phyloP scores from a whole-genome alignment of 768 basidiomycete species.

The Pholiota microspora region DNA sequence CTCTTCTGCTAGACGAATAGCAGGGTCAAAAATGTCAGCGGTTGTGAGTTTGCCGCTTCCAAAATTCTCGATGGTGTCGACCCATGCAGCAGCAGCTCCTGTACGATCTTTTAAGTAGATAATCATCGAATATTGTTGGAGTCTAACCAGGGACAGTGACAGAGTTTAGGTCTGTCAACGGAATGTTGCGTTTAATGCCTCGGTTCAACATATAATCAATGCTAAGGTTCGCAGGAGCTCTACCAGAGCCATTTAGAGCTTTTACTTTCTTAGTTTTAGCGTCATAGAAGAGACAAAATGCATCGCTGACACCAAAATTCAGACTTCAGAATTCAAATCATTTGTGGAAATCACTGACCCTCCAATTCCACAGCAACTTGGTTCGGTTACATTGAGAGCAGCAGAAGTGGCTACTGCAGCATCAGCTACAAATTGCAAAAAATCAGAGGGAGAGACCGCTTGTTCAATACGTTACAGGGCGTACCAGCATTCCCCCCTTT shows the following conservation, averaged over 20 bases:
- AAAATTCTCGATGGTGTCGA: conserved; percentile 81
- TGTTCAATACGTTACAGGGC: background rate
- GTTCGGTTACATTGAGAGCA: conserved; percentile 90
- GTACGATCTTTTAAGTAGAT: background rate
- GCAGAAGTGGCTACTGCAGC: conserved; percentile 93
- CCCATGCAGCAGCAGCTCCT: conserved; percentile 95
- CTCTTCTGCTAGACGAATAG: conserved; percentile 88
- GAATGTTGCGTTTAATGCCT: conserved; percentile 75
- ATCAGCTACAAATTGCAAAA: conserved; percentile 54
- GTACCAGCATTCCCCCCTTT: conserved; percentile 95
- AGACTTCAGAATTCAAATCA: conserved; percentile 9
- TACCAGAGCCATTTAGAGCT: conserved; percentile 91
- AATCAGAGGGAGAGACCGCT: background rate
- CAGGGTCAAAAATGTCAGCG: conserved; percentile 81
- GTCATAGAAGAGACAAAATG: conserved; percentile 92
- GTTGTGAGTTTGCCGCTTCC: conserved; percentile 68
- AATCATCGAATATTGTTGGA: background rate
- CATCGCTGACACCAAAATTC: conserved; percentile 51
- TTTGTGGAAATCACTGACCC: conserved; percentile 46
- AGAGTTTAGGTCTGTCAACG: conserved; percentile 79
- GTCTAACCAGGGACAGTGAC: conserved; percentile 77
- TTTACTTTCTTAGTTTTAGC: conserved; percentile 79
- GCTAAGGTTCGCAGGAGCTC: conserved; percentile 75
- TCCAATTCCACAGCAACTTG: conserved; percentile 88
- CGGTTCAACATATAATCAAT: conserved; percentile 68